A percentile compares a stretch with the other conserved stretches of the same genome.
phyloP scores from a whole-genome alignment of 1,139 yeast species.

The Yarrowia galli region DNA sequence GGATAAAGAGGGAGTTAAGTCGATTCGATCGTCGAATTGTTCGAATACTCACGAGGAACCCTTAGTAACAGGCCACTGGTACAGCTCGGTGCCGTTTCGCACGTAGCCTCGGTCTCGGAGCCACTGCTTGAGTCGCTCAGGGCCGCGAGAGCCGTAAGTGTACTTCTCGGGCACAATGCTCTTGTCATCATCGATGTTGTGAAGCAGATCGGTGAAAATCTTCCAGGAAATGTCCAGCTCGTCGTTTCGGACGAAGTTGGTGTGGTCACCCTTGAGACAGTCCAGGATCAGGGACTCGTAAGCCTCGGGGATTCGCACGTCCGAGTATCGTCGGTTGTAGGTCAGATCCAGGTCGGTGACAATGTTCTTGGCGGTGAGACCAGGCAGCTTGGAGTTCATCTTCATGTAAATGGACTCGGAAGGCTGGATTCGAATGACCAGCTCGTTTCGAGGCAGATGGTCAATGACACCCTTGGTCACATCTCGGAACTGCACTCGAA shows the following conservation, averaged over 20 bases:
- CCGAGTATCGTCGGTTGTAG: constrained; percentile 79
- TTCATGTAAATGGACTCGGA: constrained; percentile 91
- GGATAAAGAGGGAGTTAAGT: too few relatives aligned
- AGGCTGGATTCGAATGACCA: constrained; percentile 94
- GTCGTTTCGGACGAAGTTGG: constrained; percentile 97
- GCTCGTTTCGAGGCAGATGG: constrained; percentile 86
- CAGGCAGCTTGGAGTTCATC: constrained; percentile 92
- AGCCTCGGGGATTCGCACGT: constrained; percentile 91
- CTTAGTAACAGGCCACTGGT: constrained; percentile 49
- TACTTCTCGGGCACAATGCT: constrained; percentile 65
- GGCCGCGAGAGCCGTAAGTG: constrained; percentile 94
- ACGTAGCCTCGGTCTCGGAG: constrained; percentile 73
- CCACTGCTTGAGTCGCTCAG: constrained; percentile 67
- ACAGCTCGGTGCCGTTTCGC: constrained; percentile 53
- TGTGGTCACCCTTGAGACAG: constrained; percentile 88
- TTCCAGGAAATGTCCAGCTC: constrained; percentile 95
- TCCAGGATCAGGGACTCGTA: constrained; percentile 95
- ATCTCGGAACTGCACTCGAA: constrained; percentile 89
- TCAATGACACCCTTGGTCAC: constrained; percentile 83
- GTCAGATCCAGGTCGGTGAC: constrained; percentile 91
- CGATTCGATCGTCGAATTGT: not conserved
- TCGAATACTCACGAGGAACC: constrained; percentile 44
- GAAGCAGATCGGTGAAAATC: constrained; percentile 87
- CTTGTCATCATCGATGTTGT: constrained; percentile 66
- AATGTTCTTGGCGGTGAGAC: constrained; percentile 79